These are phyloP conservation scores for Elsinoe perseae DNA, from an alignment of 2,329 filamentous ascomycete species.

Conservation along the genomic window DNA sequence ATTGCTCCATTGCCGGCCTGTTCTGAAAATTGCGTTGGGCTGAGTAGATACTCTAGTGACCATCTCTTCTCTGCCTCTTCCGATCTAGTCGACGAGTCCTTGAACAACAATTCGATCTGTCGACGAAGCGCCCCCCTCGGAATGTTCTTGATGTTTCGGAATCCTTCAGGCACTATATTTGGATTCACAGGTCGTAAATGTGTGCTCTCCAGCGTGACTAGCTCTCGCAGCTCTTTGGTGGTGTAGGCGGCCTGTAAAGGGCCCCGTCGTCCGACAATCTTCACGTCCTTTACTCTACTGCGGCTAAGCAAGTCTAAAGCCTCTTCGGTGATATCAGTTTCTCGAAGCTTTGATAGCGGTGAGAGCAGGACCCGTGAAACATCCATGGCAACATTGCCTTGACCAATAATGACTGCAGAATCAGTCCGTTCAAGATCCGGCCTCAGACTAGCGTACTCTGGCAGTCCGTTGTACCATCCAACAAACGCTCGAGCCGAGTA, in stretches of 20 bases:
- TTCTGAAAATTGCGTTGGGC: constrained; percentile 59
- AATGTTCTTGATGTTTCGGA: constrained; percentile 48
- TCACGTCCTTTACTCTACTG: constrained; percentile 70
- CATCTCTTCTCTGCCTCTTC: constrained; percentile 57
- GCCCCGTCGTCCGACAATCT: constrained; percentile 81
- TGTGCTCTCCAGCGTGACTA: constrained; percentile 68
- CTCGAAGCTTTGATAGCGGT: constrained; percentile 61
- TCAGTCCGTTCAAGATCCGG: constrained; percentile 69
- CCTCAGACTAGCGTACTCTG: constrained; percentile 65
- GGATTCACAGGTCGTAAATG: constrained; percentile 62
- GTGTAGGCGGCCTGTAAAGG: constrained; percentile 82
- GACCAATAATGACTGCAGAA: constrained; percentile 80
- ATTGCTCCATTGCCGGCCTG: constrained; percentile 40
- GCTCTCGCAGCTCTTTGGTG: constrained; percentile 85
- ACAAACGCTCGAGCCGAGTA: constrained; percentile 90
- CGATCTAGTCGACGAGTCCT: constrained; percentile 54
- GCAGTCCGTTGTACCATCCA: constrained; percentile 96
- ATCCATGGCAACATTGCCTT: constrained; percentile 93
- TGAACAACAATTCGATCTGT: constrained; percentile 71
- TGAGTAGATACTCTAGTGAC: constrained; percentile 79
- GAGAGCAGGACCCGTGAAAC: constrained; percentile 81
- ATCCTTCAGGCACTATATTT: constrained; percentile 58
- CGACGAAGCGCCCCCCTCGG: constrained; percentile 63
- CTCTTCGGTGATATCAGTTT: constrained; percentile 82
- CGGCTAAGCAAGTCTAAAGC: constrained; percentile 65